Evolutionary conservation across 805 yeast species (phyloP).

Genomic region (Candida fluviatilis): DNA sequence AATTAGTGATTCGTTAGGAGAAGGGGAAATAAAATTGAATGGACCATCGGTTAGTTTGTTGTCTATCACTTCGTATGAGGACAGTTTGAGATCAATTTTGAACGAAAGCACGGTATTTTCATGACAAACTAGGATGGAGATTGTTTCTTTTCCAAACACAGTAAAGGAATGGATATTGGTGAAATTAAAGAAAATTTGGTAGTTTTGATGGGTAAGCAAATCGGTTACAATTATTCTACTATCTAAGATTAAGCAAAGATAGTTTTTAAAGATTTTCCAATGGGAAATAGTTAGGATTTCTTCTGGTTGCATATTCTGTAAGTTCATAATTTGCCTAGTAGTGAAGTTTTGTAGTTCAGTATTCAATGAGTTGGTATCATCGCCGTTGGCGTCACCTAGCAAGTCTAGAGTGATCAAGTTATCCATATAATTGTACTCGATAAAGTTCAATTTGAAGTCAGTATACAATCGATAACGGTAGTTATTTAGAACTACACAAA

Average conservation of each 20-base stretch:
- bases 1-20: slow-evolving; percentile 56
- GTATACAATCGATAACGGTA: slow-evolving; percentile 55
- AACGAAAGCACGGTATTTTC: slow-evolving; percentile 27
- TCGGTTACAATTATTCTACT: slow-evolving; percentile 31
- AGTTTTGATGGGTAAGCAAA: slow-evolving; percentile 37
- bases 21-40: slow-evolving; percentile 35
- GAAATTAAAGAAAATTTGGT: slow-evolving; percentile 21
- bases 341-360: slow-evolving; percentile 12
- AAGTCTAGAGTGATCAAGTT: slow-evolving; percentile 16
- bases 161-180: slow-evolving; percentile 26
- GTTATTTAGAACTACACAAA: slow-evolving; percentile 50
- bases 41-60: slow-evolving; percentile 47
- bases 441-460: slow-evolving; percentile 66
- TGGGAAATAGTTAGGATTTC: slow-evolving; percentile 22
- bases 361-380: slow-evolving; percentile 27
- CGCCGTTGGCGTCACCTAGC: slow-evolving; percentile 6
- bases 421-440: slow-evolving; percentile 38
- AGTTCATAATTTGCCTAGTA: slow-evolving; percentile 21
- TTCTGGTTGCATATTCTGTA: slow-evolving; percentile 29
- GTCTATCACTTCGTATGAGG: slow-evolving; percentile 27
- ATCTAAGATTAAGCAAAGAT: slow-evolving; percentile 40
- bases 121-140: slow-evolving; percentile 16
- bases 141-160: slow-evolving; percentile 4
- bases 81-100: slow-evolving; percentile 18
- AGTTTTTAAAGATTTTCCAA: slow-evolving; percentile 33